Evolutionary conservation across 352 stramenopile genomes (phyloP).

Genomic region (Plasmopara viticola): DNA sequence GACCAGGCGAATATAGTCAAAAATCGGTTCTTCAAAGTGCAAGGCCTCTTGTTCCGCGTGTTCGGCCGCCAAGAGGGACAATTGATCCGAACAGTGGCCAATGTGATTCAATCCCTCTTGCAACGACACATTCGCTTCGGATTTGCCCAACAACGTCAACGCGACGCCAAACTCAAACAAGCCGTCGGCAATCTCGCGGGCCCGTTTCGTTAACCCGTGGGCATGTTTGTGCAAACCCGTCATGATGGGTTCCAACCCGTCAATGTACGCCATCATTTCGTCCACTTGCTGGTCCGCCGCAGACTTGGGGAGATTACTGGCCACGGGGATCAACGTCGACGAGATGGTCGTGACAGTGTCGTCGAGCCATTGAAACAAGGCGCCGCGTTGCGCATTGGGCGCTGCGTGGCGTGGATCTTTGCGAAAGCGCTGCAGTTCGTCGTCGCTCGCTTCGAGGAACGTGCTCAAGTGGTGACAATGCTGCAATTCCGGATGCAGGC

Average conservation of each 20-base stretch:
- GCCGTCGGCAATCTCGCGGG: conserved; percentile 92
- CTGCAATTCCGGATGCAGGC: conserved; percentile 74
- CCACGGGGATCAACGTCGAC: conserved; percentile 48
- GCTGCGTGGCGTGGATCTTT: conserved; percentile 56
- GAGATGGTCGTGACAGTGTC: conserved; percentile 84
- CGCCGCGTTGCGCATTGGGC: conserved; percentile 35
- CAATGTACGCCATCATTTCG: conserved; percentile 95
- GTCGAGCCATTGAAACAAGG: conserved; percentile 84
- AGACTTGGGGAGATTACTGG: conserved; percentile 71
- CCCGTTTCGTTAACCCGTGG: conserved; percentile 89
- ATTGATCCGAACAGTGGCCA: conserved; percentile 88
- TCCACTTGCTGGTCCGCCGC: conserved; percentile 92
- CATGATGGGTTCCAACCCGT: conserved; percentile 93
- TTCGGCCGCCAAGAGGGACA: conserved; percentile 88
- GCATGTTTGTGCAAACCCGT: conserved; percentile 92
- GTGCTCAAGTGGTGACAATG: conserved; percentile 79
- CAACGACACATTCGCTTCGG: conserved; percentile 88
- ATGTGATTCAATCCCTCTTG: conserved; percentile 90
- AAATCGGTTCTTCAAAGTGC: conserved; percentile 93
- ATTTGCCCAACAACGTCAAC: conserved; percentile 93
- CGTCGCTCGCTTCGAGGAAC: conserved; percentile 77
- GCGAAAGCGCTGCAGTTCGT: conserved; percentile 57
- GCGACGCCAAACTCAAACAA: conserved; percentile 96
- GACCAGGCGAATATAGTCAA: conserved; percentile 95
- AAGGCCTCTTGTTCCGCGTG: conserved; percentile 90